A percentile compares a stretch with the other conserved stretches of the same genome.
These are phyloP conservation scores for Buddleja alternifolia DNA, from an alignment of 257 asterid species.

Conservation along the genomic window DNA sequence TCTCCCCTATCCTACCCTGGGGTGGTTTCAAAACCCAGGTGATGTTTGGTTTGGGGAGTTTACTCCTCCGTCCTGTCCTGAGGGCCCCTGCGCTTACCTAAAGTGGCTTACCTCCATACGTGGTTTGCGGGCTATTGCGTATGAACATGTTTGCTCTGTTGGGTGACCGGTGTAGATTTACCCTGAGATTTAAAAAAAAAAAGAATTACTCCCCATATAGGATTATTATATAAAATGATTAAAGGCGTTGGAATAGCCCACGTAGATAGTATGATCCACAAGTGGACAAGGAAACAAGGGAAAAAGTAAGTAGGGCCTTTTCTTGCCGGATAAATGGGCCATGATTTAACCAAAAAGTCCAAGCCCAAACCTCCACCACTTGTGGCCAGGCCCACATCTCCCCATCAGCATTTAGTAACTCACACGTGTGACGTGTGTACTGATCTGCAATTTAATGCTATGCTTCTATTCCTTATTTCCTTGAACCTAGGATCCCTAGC, in stretches of 20 bases:
- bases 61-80: no score
- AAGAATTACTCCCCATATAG: no score
- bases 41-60: no score
- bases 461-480: slow-evolving; percentile 24
- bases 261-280: slow-evolving; percentile 11
- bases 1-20: no score
- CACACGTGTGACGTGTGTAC: slow-evolving; percentile 64
- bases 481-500: slow-evolving; percentile 40
- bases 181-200: no score
- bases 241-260: slow-evolving; percentile 25
- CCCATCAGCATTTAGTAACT: slow-evolving; percentile 34
- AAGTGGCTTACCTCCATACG: no score
- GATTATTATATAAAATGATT: background rate
- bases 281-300: slow-evolving; percentile 6
- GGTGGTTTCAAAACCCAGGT: no score
- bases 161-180: no score
- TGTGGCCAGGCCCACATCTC: slow-evolving; percentile 56
- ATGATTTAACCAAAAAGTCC: slow-evolving; percentile 34
- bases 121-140: no score
- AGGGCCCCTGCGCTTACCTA: no score
- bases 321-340: slow-evolving; percentile 36
- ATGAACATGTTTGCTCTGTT: no score
- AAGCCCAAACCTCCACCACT: slow-evolving; percentile 44
- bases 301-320: slow-evolving; percentile 27
- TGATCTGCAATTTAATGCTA: slow-evolving; percentile 24